A percentile compares a stretch with the other conserved stretches of the same genome.
These are phyloP conservation scores for Schizosaccharomyces cryophilus DNA, from an alignment of 805 yeast genomes.

Conservation along the genomic window DNA sequence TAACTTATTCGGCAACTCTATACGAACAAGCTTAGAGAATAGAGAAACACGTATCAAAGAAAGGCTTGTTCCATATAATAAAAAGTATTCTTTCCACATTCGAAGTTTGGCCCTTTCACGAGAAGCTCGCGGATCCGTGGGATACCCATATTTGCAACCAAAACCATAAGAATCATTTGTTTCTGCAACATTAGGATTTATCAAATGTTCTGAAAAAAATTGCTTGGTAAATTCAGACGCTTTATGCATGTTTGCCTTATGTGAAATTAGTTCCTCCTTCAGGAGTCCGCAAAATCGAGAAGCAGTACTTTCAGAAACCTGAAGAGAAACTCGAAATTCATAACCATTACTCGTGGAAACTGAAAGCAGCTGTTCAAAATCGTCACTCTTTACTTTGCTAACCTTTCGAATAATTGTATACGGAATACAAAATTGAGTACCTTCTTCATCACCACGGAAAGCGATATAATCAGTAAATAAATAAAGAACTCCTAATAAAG, in stretches of 20 bases:
- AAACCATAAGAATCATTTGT: slow-evolving; percentile 24
- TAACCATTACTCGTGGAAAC: background rate
- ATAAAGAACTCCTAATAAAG: background rate
- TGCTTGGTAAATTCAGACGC: background rate
- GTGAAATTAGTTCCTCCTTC: background rate
- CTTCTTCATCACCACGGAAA: background rate
- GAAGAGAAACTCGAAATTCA: background rate
- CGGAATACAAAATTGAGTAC: background rate
- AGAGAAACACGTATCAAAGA: slow-evolving; percentile 48
- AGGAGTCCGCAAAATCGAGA: background rate
- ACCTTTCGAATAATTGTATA: background rate
- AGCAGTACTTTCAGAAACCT: background rate
- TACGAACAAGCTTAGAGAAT: slow-evolving; percentile 62
- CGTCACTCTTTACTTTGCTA: background rate
- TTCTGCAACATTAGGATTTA: background rate
- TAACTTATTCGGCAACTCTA: slow-evolving; percentile 80
- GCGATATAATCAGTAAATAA: background rate
- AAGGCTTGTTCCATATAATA: slow-evolving; percentile 62
- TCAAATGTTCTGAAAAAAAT: background rate
- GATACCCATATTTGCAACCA: slow-evolving; percentile 64
- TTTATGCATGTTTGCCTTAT: background rate
- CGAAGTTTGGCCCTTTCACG: slow-evolving; percentile 71
- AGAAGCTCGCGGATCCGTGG: slow-evolving; percentile 59
- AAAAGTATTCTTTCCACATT: slow-evolving; percentile 79
- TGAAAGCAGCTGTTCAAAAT: background rate